Conservation (phyloP, 768 basidiomycete genomes). For the Mrakia gelida region DNA sequence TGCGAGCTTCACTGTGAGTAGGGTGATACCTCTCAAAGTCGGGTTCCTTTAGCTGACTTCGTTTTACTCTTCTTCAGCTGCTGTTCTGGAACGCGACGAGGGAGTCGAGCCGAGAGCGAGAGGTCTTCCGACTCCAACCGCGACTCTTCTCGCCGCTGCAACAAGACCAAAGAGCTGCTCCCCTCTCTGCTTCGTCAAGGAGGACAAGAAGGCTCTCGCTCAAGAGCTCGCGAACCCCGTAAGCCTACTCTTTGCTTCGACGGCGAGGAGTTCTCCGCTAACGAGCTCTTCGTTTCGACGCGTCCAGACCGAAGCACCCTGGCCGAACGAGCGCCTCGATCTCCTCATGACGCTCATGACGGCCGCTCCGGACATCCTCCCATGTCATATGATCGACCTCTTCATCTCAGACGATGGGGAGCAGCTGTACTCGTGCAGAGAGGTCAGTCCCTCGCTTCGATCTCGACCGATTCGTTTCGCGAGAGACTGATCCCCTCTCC, state of each 20-base stretch:
- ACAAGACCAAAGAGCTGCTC: background rate
- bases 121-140: background rate
- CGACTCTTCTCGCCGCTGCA: background rate
- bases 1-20: slow-evolving; percentile 24
- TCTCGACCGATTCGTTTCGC: background rate
- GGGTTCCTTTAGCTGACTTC: background rate
- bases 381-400: slow-evolving; percentile 25
- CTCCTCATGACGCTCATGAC: slow-evolving; percentile 11
- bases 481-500: background rate
- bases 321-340: slow-evolving; percentile 24
- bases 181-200: background rate
- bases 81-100: background rate
- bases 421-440: slow-evolving; percentile 14
- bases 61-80: background rate
- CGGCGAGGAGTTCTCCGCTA: background rate
- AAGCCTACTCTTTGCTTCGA: background rate
- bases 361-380: slow-evolving; percentile 4
- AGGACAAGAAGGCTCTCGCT: background rate
- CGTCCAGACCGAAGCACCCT: background rate
- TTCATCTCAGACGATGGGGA: slow-evolving; percentile 5
- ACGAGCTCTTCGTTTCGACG: background rate
- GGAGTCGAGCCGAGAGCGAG: slow-evolving; percentile 4
- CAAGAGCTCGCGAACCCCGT: background rate
- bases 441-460: slow-evolving; percentile 11
- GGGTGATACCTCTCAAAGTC: background rate